Base-by-base conservation (phyloP, 495 filamentous ascomycete species). In the Podospora pseudopauciseta region DNA sequence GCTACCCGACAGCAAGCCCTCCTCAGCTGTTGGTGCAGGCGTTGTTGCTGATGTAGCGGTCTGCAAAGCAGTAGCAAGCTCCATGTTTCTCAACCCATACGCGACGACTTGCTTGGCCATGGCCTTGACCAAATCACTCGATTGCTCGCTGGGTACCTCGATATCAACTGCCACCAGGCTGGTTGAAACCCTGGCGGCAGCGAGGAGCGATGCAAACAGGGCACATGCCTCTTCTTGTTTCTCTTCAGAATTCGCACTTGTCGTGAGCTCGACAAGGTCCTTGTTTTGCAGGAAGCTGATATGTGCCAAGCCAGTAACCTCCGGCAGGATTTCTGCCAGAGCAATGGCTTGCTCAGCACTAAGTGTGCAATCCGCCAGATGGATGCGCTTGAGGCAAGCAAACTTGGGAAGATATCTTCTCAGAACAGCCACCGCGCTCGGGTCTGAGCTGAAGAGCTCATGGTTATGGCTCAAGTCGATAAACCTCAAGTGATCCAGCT, bases 101-200 rank as follows among this genome's bases (percentile, higher is more conserved):
- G 93, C 94, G 9, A 97, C 89, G 55, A 98, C 91, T 74, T 96
- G 92, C 68, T 93, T 94, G 13, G 93, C 96, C 67, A 99, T 82
- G 7, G 92, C 94, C 78, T 93, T 96, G 70, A 99, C 91, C 57
- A 99, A 86, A 68, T 97, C 94, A 65, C 90, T 91, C 28, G 88
- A 91, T 68, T 91, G 88, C 30, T 86, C 80, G 30, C 84, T 88
- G 11, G 94, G 94, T 13, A 95, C 88, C 72, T 98, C 93, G 69
- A 97, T 92, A 75, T 99, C 95, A 64, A 99, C 85, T 63, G 92
- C 92, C 23, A 99, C 89, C 55, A 99, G 86, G 13, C 90, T 89
- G 20, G 87, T 84, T 15, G 92, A 95, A 0, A 97, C 90, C 26
- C 93, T 88, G 5, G 92, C 92, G 5, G 94, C 94, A 27, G 92